Base-by-base conservation (phyloP, 1,284 basidiomycete species). In the Mycosarcoma mackinlayi region DNA sequence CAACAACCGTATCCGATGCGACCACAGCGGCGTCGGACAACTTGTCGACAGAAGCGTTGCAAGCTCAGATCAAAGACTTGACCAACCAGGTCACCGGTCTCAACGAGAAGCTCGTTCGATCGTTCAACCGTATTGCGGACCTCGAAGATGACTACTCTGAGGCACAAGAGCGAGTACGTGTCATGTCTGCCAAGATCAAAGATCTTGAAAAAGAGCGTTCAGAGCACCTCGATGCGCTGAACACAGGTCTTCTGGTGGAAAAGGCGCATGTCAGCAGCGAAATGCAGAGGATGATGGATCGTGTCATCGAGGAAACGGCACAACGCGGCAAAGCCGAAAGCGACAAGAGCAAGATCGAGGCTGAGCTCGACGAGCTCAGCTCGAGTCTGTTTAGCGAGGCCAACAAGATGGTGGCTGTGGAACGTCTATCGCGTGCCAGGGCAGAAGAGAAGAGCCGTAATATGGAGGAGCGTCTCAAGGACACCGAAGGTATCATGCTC, bases 231-330 rank as follows among this genome's bases (percentile, higher is more conserved):
- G 78, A 78, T 28, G 83, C 83, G 14, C 79, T 84, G 40, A 83
- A 83, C 52, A 92, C 92, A 0, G 95, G 95, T 7, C 84, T 97
- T 28, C 86, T 98, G 39, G 94, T 98, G 23, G 95, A 98, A 84
- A 83, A 93, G 82, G 86, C 88, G 27, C 91, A 95, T 83, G 94
- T 98, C 61, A 93, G 91, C 18, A 84, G 89, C 8, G 96, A 98
- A 84, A 90, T 98, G 78, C 95, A 90, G 75, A 88, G 93, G 27
- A 86, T 98, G 69, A 98, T 98, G 88, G 92, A 95, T 74, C 90
- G 90, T 49, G 90, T 94, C 19, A 92, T 94, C 13, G 93, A 96
- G 77, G 95, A 97, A 84, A 93, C 94, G 19, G 89, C 92, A 4
- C 89, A 90, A 72, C 87, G 94, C 18, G 94, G 93, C 16, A 90